Evolutionary conservation across 257 asterid genomes (phyloP).

Genomic region (Verbascum thapsus): DNA sequence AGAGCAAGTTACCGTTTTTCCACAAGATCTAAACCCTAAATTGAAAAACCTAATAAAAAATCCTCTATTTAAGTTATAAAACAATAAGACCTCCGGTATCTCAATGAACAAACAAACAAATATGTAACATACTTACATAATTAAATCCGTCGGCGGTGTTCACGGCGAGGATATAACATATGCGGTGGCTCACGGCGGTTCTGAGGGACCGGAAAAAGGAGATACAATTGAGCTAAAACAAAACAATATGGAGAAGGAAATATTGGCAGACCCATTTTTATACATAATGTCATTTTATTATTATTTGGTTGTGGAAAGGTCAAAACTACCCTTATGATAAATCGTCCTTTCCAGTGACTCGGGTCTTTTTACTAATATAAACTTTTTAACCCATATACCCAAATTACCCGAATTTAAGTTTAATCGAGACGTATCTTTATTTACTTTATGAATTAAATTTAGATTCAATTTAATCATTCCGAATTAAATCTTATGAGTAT

Average conservation of each 20-base stretch:
- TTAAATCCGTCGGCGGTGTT: neutral
- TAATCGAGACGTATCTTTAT: too few relatives aligned
- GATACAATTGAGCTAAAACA: neutral
- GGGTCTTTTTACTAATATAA: too few relatives aligned
- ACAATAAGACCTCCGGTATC: neutral
- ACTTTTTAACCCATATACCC: too few relatives aligned
- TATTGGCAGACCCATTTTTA: neutral
- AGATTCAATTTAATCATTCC: too few relatives aligned
- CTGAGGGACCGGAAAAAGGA: neutral
- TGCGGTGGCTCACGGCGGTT: neutral
- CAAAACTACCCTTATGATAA: too few relatives aligned
- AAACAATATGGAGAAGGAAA: neutral
- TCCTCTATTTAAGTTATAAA: neutral
- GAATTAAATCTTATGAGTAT: too few relatives aligned
- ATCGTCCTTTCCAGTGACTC: too few relatives aligned
- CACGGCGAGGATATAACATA: neutral
- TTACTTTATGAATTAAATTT: too few relatives aligned
- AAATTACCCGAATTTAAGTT: too few relatives aligned
- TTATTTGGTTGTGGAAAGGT: too few relatives aligned
- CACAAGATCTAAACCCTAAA: constrained; percentile 6
- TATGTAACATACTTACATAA: neutral
- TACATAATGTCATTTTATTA: neutral
- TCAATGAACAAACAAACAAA: neutral
- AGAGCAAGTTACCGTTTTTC: neutral
- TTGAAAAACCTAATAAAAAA: neutral